phyloP scores from a whole-genome alignment of 2,329 filamentous ascomycete species.

The Aspergillus pseudoglaucus region DNA sequence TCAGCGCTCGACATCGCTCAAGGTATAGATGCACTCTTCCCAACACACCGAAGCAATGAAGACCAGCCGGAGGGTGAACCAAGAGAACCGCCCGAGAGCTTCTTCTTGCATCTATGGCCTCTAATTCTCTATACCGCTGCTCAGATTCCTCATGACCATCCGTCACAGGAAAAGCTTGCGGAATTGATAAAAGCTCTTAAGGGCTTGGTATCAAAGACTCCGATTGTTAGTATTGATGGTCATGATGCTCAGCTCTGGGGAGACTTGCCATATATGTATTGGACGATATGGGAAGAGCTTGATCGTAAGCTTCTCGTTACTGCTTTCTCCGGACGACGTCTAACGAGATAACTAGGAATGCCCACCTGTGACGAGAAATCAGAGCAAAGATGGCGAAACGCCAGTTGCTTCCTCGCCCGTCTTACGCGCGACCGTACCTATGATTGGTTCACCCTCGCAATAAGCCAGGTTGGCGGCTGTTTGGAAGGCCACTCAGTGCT shows the following conservation, averaged over 20 bases:
- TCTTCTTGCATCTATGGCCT: neutral
- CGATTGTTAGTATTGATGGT: neutral
- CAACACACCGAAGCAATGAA: neutral
- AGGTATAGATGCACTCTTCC: neutral
- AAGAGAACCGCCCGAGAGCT: neutral
- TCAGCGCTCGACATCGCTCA: neutral
- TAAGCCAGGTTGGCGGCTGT: too few relatives aligned
- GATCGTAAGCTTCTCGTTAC: neutral
- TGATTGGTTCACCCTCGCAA: too few relatives aligned
- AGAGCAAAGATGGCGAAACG: too few relatives aligned
- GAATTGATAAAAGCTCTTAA: neutral
- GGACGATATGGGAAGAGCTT: neutral
- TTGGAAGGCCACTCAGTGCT: too few relatives aligned
- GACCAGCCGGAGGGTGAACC: neutral
- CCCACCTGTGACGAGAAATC: too few relatives aligned
- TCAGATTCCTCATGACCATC: neutral
- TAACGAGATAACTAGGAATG: too few relatives aligned
- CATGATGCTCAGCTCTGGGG: neutral
- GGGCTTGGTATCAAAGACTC: neutral
- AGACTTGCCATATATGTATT: neutral
- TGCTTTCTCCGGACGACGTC: too few relatives aligned
- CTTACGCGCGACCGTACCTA: too few relatives aligned
- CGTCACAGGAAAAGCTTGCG: neutral
- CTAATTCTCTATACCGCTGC: neutral
- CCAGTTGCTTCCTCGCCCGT: too few relatives aligned